Base-by-base conservation (phyloP, 345 rosid genomes). In the Gossypium bickii region DNA sequence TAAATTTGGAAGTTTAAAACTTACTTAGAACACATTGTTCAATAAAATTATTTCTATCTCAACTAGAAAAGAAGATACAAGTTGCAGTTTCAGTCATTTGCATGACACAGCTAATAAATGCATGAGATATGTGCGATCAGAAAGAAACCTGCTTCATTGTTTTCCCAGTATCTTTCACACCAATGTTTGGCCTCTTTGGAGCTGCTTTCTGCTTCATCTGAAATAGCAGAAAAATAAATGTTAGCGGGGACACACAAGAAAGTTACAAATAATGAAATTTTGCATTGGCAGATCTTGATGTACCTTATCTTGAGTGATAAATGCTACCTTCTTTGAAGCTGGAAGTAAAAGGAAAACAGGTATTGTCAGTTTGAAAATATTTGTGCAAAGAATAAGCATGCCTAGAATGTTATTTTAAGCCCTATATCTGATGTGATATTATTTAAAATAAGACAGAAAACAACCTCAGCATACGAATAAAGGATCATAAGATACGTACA, bases 271-370 rank as follows among this genome's bases (percentile, higher is more conserved):
- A 61, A 70, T 34, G 62, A 77, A 55, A 74, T 71, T 65, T 60
- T 44, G 65, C 43, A 64, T 57, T 71, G 22, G 16, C 58, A 71
- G 64, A 53, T 53, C 71, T 67, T 73, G 64, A 79, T 78, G 60
- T 75, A 92, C 99, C 87, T 85, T 90, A 77, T 83, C 78, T 68
- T 60, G 79, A 75, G 86, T 80, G 72, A 81, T 62, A 68, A 4
- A 22, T 41, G 76, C 83, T 74, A 77, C 78, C 77, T 74, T 87
- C 74, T 74, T 83, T 64, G 71, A 74, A 63, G 47, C 72, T 66
- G 66, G n/a, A 27, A 17, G 47, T 43, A 56, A 24, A 67, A 38
- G 17, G 65, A 75, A 41, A 66, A 66, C 12, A 15, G 44, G 11
- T 16, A 74, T 7, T 44, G 45, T 59, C 41, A 61, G 80, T 71